These are phyloP conservation scores for Backusella tarrabulga DNA, from an alignment of 192 early-diverging fungal species.

Conservation along the genomic window DNA sequence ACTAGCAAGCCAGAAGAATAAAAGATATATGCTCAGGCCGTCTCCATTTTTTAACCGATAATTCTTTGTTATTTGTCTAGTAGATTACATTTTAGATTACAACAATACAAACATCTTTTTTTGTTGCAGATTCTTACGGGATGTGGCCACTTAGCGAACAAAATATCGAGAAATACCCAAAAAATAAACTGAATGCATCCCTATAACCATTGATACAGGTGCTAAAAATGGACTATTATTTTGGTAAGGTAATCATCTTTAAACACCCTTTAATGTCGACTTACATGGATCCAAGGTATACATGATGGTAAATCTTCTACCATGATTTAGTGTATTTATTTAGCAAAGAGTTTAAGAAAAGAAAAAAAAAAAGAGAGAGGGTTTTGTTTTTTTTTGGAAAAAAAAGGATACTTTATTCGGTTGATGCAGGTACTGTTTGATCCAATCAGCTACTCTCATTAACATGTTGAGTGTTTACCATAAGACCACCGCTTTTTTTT, in stretches of 20 bases:
- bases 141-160: conserved; percentile 71
- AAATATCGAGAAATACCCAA: conserved; percentile 57
- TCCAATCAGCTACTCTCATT: neutral
- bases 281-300: conserved; percentile 16
- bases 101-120: neutral
- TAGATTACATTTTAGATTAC: neutral
- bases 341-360: neutral
- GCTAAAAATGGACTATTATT: conserved; percentile 33
- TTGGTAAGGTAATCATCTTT: neutral
- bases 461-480: no score
- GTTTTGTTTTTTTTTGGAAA: neutral
- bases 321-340: neutral
- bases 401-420: neutral
- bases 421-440: neutral
- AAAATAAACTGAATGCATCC: conserved; percentile 39
- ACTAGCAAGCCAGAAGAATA: conserved; percentile 60
- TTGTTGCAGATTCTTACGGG: conserved; percentile 48
- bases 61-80: conserved; percentile 50
- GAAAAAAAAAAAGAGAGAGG: neutral
- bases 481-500: no score
- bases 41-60: conserved; percentile 45
- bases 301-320: neutral
- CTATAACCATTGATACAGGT: conserved; percentile 43
- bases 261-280: neutral
- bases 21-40: conserved; percentile 49